Evolutionary conservation across 257 asterid species (phyloP).

Genomic region (Gardenia jasminoides): DNA sequence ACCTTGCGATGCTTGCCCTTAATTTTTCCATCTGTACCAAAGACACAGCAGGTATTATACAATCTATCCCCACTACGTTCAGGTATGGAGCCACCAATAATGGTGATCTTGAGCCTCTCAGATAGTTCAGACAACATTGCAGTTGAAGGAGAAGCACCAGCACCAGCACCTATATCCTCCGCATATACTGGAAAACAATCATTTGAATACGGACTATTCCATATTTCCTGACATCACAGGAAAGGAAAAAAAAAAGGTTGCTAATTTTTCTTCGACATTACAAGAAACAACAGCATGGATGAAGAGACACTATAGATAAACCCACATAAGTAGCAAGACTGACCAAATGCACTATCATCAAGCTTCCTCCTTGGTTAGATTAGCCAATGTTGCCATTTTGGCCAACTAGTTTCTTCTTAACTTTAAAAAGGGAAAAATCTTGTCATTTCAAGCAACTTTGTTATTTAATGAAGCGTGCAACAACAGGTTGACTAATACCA

Average conservation of each 20-base stretch:
- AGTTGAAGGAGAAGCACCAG: constrained; percentile 67
- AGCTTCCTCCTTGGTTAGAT: not conserved
- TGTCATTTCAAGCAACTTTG: not conserved
- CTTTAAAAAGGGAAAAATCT: not conserved
- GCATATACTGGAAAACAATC: constrained; percentile 80
- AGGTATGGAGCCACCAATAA: constrained; percentile 85
- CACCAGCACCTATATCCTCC: constrained; percentile 79
- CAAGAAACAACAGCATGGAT: constrained; percentile 1
- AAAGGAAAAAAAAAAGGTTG: constrained; percentile 8
- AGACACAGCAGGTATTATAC: constrained; percentile 78
- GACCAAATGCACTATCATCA: not conserved
- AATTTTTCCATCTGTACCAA: constrained; percentile 68
- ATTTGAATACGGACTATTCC: constrained; percentile 86
- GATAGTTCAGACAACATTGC: constrained; percentile 75
- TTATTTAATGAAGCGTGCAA: not conserved
- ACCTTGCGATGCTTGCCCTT: constrained; percentile 83
- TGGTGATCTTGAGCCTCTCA: constrained; percentile 56
- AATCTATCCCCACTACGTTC: constrained; percentile 63
- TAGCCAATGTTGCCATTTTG: not conserved
- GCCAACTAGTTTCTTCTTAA: not conserved
- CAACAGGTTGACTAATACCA: not conserved
- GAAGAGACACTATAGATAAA: not conserved
- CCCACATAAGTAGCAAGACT: not conserved
- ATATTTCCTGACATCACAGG: constrained; percentile 60
- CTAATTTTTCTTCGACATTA: constrained; percentile 3